These are phyloP conservation scores for Hortiboletus rubellus DNA, from an alignment of 1,284 basidiomycete species.

Conservation along the genomic window DNA sequence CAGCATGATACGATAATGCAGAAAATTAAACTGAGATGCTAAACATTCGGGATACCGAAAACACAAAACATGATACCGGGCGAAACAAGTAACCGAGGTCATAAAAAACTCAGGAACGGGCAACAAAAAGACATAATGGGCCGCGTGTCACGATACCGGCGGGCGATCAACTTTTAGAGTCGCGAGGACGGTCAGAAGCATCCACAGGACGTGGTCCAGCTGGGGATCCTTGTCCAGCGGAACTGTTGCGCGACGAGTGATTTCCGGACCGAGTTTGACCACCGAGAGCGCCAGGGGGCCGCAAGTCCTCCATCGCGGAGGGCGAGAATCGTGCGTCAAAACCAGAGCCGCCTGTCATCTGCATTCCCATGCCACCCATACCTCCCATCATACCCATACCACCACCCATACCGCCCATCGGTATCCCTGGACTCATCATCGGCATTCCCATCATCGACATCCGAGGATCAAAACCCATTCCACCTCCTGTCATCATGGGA, in stretches of 20 bases:
- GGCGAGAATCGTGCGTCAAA: slow-evolving; percentile 59
- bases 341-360: slow-evolving; percentile 58
- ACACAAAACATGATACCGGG: slow-evolving; percentile 16
- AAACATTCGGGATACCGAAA: slow-evolving; percentile 12
- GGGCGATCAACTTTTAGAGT: slow-evolving; percentile 26
- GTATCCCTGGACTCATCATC: slow-evolving; percentile 45
- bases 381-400: slow-evolving; percentile 36
- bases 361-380: slow-evolving; percentile 50
- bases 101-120: slow-evolving; percentile 12
- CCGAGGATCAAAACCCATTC: slow-evolving; percentile 46
- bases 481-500: slow-evolving; percentile 58
- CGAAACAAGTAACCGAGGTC: slow-evolving; percentile 20
- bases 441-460: slow-evolving; percentile 59
- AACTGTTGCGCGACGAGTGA: slow-evolving; percentile 35
- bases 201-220: slow-evolving; percentile 36
- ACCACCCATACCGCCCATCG: slow-evolving; percentile 37
- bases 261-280: slow-evolving; percentile 33
- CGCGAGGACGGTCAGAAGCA: slow-evolving; percentile 23
- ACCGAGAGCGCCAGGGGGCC: slow-evolving; percentile 38
- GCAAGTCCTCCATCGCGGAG: slow-evolving; percentile 33
- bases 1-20: slow-evolving; percentile 17
- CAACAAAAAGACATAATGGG: slow-evolving; percentile 4
- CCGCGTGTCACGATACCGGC: background rate
- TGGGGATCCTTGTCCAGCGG: slow-evolving; percentile 34
- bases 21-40: slow-evolving; percentile 22